Evolutionary conservation across 495 filamentous ascomycete genomes (phyloP), one percentile per base, ranked within the genome.

Genomic region (Talaromyces borbonicus): DNA sequence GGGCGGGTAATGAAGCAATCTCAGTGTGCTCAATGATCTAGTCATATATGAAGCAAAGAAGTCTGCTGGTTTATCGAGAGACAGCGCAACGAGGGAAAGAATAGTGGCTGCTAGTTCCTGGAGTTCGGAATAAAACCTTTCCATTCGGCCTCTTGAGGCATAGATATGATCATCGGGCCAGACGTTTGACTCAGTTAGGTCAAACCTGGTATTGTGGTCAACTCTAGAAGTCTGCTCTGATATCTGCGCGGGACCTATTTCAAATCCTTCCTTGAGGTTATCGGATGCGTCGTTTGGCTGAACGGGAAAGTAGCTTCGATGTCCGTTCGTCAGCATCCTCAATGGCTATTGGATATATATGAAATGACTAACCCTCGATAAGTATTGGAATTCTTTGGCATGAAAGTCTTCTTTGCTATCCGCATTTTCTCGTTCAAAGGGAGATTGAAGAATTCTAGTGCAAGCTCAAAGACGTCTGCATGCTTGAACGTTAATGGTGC

Each of bases 191-290:
- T 71, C 69, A 7, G 61, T 54, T 9, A 74, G 54, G 42, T 66
- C 52, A 58, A 69, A 63, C 29, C 58, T 58, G 5, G 48, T 30
- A 5, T 19, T 49, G 16, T 49, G 46, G 0, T 42, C 11, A 1
- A 35, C 19, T 4, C 43, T 22, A 18, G 47, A 35, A 15, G 27
- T 30, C 18, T 46, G 32, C 4, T 24, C 44, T 26, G 50, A 49
- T 1, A 33, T 45, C 2, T 44, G n/a, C 19, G 52, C 30, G 12
- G 61, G 58, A 9, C 69, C 69, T 25, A 69, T 61, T 44, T 73
- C 69, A 51, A 74, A 72, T 2, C 68, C 68, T 53, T 72, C 68
- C 50, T 72, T 73, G 16, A 70, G 54, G 30, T 71, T 71, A 43
- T 66, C 63, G 15, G 52, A 48, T 32, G 49, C 52, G 12, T 50